These are phyloP conservation scores for Trichophyton equinum DNA, from an alignment of 2,329 filamentous ascomycete genomes.

Conservation along the genomic window DNA sequence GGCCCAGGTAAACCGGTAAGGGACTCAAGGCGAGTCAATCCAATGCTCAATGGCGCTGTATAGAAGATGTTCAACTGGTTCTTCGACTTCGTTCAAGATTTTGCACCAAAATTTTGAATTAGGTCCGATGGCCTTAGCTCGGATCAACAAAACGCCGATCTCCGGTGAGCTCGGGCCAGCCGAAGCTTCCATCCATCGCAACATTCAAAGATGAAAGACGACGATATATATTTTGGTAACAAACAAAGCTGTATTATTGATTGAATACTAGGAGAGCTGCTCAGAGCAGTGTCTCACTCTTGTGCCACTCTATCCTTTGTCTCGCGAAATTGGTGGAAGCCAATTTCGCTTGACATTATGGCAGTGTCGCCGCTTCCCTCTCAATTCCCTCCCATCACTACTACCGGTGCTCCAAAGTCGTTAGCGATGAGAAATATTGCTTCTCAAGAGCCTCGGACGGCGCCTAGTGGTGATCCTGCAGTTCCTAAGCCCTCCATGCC, in stretches of 20 bases:
- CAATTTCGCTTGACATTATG: constrained; percentile 19
- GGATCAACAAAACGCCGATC: not conserved
- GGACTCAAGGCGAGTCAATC: not conserved
- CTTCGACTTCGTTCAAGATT: not conserved
- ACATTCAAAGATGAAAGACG: not conserved
- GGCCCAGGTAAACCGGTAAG: not conserved
- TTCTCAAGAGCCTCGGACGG: constrained; percentile 9
- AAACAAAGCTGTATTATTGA: no score
- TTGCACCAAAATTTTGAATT: constrained; percentile 4
- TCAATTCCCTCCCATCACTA: constrained; percentile 21
- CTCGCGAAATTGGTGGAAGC: not conserved
- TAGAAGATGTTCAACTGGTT: not conserved
- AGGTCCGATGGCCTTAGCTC: not conserved
- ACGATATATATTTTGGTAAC: not conserved
- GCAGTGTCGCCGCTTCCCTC: constrained; percentile 33
- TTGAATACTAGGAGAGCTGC: not conserved
- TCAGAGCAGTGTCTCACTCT: not conserved
- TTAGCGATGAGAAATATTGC: constrained; percentile 19
- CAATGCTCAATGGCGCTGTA: not conserved
- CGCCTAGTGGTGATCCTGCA: constrained; percentile 9
- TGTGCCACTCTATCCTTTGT: not conserved
- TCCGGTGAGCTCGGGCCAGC: not conserved
- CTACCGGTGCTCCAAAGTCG: constrained; percentile 23
- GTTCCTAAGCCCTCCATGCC: constrained; percentile 8
- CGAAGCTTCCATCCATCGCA: not conserved